Evolutionary conservation across 768 basidiomycete species (phyloP), one percentile per base, ranked within the genome.

Genomic region (Inosperma sp.): DNA sequence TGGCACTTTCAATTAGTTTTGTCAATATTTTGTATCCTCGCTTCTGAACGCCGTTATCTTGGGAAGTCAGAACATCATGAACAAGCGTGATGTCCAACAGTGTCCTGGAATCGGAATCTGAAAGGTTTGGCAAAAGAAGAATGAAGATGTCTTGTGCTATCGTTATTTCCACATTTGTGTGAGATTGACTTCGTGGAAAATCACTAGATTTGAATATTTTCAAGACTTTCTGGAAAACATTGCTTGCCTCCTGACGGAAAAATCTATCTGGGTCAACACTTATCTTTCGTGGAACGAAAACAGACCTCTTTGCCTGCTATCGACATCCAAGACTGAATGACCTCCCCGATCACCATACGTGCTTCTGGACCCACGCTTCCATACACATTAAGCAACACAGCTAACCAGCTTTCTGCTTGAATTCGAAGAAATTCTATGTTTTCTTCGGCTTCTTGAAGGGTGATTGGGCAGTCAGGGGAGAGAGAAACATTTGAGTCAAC

Each of bases 351-450:
- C 70, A 83, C 75, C 7, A 83, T 82, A 45, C 88, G 74, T 26
- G 69, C 74, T 55, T 96, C 93, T 43, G 82, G 76, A n/a, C 78
- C 80, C 26, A 88, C 82, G 53, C 80, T 90, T 51, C 87, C 80
- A 68, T 95, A 98, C n/a, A 99, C 86, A 64, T 99, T 99, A 75
- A 98, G 93, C 37, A 96, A 74, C 4, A 98, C 93, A 1, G 92
- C 85, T 27, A 98, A 80, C 87, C 96, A 94, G 61, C 92, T 96
- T 64, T 93, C 88, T 0, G 79, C 85, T 62, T 97, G 87, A 0
- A 75, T 76, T 34, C 78, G 80, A 48, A 98, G 73, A 67, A 88
- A 87, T 1, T 65, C 72, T 22, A 97, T 56, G 58, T 93, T 93
- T 37, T 71, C 72, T 26, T 68, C 59, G 2, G 88, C 92, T 60